phyloP scores from a whole-genome alignment of 148 eudicot genomes.

The Silene conica region DNA sequence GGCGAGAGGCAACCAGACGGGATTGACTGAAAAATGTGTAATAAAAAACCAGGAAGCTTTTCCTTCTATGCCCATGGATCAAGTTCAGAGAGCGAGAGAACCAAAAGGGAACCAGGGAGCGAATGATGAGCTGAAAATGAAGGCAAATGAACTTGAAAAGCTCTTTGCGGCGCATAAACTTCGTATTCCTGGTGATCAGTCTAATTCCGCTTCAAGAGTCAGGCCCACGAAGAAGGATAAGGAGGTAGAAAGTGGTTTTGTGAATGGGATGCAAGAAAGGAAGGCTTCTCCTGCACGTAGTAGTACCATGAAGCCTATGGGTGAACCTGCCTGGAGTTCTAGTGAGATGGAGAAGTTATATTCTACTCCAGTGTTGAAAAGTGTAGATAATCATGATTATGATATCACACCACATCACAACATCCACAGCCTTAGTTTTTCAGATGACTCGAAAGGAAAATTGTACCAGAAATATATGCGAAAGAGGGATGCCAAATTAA shows the following conservation, averaged over 20 bases:
- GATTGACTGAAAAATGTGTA: slow-evolving; percentile 28
- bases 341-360: slow-evolving; percentile 30
- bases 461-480: slow-evolving; percentile 63
- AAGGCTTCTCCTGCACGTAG: slow-evolving; percentile 17
- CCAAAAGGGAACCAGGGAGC: slow-evolving; percentile 70
- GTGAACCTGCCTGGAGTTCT: slow-evolving; percentile 33
- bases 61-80: slow-evolving; percentile 45
- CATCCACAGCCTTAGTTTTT: slow-evolving; percentile 40
- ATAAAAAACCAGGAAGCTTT: slow-evolving; percentile 26
- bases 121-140: slow-evolving; percentile 76
- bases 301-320: slow-evolving; percentile 20
- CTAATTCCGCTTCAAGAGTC: slow-evolving; percentile 50
- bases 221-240: slow-evolving; percentile 38
- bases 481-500: slow-evolving; percentile 75
- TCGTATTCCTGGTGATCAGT: slow-evolving; percentile 59
- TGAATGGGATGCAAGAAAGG: slow-evolving; percentile 22
- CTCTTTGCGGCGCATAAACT: slow-evolving; percentile 90
- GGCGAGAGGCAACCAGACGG: slow-evolving; percentile 20
- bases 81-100: slow-evolving; percentile 57
- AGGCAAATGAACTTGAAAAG: slow-evolving; percentile 93
- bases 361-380: slow-evolving; percentile 36
- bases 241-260: slow-evolving; percentile 34
- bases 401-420: slow-evolving; percentile 46
- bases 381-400: slow-evolving; percentile 33
- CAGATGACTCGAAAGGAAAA: slow-evolving; percentile 72